A percentile compares a stretch with the other conserved stretches of the same genome.
These are phyloP conservation scores for Trichocomaceae sp. DNA, from an alignment of 2,329 filamentous ascomycete genomes.

Conservation along the genomic window DNA sequence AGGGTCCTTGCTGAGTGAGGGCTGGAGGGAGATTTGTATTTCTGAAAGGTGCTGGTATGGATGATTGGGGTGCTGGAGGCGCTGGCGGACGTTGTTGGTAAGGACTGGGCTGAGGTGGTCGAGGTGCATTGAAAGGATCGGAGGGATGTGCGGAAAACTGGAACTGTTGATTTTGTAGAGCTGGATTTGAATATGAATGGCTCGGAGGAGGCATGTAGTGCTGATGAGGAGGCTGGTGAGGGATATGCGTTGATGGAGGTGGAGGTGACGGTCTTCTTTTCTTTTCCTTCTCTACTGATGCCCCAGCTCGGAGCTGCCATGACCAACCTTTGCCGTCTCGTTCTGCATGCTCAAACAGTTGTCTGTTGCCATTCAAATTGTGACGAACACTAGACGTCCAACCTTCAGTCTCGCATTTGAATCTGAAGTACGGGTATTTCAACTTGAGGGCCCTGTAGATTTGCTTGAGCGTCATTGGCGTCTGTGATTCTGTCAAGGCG, in stretches of 20 bases:
- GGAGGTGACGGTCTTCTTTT: conserved; percentile 44
- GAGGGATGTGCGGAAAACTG: conserved; percentile 33
- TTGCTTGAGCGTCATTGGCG: conserved; percentile 57
- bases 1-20: conserved; percentile 30
- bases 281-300: conserved; percentile 55
- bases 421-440: conserved; percentile 56
- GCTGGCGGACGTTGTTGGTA: conserved; percentile 20
- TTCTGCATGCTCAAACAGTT: conserved; percentile 54
- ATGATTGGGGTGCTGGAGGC: conserved; percentile 10
- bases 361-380: conserved; percentile 53
- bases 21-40: conserved; percentile 33
- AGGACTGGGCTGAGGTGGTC: conserved; percentile 22
- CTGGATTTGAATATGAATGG: conserved; percentile 26
- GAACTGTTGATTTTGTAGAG: conserved; percentile 29
- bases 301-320: conserved; percentile 55
- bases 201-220: conserved; percentile 32
- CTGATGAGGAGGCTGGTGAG: conserved; percentile 22
- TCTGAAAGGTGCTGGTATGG: conserved; percentile 32
- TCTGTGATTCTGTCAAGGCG: conserved; percentile 51
- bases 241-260: conserved; percentile 30
- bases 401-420: conserved; percentile 57
- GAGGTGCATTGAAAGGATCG: conserved; percentile 27
- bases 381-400: conserved; percentile 64
- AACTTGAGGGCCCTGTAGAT: conserved; percentile 59
- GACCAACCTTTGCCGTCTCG: conserved; percentile 58